Conservation (phyloP, 108 stramenopile genomes). For the Pseudonitzschia delicatissima region DNA sequence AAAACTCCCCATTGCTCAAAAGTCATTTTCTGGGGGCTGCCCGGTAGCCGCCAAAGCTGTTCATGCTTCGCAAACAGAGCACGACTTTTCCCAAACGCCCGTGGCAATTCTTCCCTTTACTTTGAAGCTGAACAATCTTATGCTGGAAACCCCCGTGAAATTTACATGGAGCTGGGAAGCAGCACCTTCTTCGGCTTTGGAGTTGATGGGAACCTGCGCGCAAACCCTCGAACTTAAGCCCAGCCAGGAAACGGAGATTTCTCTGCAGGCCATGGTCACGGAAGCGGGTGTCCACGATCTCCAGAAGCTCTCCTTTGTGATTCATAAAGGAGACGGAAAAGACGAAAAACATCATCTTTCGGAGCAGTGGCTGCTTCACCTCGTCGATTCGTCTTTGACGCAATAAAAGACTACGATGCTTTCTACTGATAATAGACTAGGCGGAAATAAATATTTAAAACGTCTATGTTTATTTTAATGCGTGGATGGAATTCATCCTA, state of each 20-base stretch:
- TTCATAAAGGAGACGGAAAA: neutral
- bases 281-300: slow-evolving; percentile 66
- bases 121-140: slow-evolving; percentile 56
- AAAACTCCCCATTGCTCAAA: slow-evolving; percentile 50
- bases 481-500: too few species aligned
- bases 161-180: slow-evolving; percentile 60
- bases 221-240: slow-evolving; percentile 42
- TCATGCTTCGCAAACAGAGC: slow-evolving; percentile 43
- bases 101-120: slow-evolving; percentile 48
- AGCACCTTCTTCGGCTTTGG: slow-evolving; percentile 34
- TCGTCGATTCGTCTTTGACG: slow-evolving; percentile 3
- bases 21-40: slow-evolving; percentile 44
- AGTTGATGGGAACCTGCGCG: slow-evolving; percentile 54
- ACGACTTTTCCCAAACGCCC: slow-evolving; percentile 63
- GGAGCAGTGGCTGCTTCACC: slow-evolving; percentile 18
- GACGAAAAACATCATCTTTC: neutral
- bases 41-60: slow-evolving; percentile 59
- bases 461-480: too few species aligned
- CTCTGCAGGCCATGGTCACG: slow-evolving; percentile 57
- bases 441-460: too few species aligned
- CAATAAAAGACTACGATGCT: too few species aligned
- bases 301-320: slow-evolving; percentile 42
- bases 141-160: slow-evolving; percentile 46
- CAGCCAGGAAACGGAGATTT: slow-evolving; percentile 54
- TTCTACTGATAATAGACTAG: too few species aligned